Percentiles rank a stretch among this genome's conserved stretches.
Conservation (phyloP, 345 rosid genomes). For the Cardamine chenopodiifolia region DNA sequence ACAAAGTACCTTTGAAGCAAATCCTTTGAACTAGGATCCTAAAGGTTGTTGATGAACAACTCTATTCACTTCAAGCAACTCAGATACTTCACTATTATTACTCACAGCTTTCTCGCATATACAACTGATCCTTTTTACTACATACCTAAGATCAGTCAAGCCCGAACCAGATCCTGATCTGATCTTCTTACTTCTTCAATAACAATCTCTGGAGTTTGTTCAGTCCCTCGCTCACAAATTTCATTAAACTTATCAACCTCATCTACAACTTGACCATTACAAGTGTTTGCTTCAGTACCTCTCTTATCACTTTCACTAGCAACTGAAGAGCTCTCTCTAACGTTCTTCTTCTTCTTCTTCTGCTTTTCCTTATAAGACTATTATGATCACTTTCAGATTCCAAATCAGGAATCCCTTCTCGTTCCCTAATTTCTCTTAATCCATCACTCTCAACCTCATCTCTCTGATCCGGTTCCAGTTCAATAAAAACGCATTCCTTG, state of each 20-base stretch:
- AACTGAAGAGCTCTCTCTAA: neutral
- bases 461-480: slow-evolving; percentile 7
- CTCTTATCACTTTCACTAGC: slow-evolving; percentile 7
- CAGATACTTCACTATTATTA: slow-evolving; percentile 12
- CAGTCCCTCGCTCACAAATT: neutral
- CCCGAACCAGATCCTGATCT: slow-evolving; percentile 6
- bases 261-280: slow-evolving; percentile 4
- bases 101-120: slow-evolving; percentile 16
- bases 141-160: slow-evolving; percentile 23
- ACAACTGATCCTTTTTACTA: slow-evolving; percentile 24
- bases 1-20: slow-evolving; percentile 35
- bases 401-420: slow-evolving; percentile 47
- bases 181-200: slow-evolving; percentile 1
- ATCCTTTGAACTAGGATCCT: slow-evolving; percentile 31
- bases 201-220: slow-evolving; percentile 5
- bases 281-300: slow-evolving; percentile 17
- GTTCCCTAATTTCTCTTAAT: slow-evolving; percentile 35
- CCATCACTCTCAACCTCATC: slow-evolving; percentile 30
- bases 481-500: neutral
- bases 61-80: slow-evolving; percentile 40
- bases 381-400: slow-evolving; percentile 26
- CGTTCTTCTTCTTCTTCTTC: slow-evolving; percentile 19
- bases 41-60: slow-evolving; percentile 30
- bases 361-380: slow-evolving; percentile 23
- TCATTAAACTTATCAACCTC: neutral